Conservation (phyloP, 2,329 filamentous ascomycete genomes). For the Anthostomella pinea region DNA sequence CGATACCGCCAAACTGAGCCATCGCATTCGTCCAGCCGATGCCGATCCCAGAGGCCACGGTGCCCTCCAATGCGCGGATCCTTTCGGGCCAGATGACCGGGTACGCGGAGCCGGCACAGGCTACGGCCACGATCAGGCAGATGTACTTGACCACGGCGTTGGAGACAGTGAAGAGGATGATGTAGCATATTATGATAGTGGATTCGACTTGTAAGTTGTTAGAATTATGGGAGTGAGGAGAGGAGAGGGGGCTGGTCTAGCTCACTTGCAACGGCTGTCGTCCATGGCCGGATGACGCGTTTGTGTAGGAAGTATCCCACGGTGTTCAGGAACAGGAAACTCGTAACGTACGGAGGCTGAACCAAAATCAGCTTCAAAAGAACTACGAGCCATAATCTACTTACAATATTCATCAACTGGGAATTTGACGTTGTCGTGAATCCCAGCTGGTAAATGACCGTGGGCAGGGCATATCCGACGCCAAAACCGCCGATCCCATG, state of each 20-base stretch:
- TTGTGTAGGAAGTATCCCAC: conserved; percentile 35
- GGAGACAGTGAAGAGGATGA: conserved; percentile 34
- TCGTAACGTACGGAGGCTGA: conserved; percentile 36
- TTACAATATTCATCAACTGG: conserved; percentile 42
- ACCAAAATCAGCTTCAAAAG: background rate
- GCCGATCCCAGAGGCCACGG: conserved; percentile 37
- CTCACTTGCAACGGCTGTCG: conserved; percentile 37
- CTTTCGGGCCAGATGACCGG: conserved; percentile 44
- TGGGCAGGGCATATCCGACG: conserved; percentile 38
- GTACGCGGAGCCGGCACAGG: conserved; percentile 39
- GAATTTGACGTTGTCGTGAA: conserved; percentile 40
- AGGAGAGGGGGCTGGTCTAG: background rate
- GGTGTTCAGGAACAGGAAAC: conserved; percentile 37
- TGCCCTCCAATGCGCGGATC: conserved; percentile 39
- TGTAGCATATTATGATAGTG: conserved; percentile 38
- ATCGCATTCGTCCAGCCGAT: conserved; percentile 42
- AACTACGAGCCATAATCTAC: too few relatives aligned
- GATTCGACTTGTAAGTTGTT: too few relatives aligned
- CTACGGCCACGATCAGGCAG: conserved; percentile 33
- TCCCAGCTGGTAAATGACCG: conserved; percentile 41
- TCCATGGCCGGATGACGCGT: conserved; percentile 36
- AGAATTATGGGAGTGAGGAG: conserved; percentile 11
- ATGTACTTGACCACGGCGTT: conserved; percentile 36
- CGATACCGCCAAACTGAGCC: conserved; percentile 41
- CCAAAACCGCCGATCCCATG: conserved; percentile 43